Percentiles rank a stretch among this genome's conserved stretches.
These are phyloP conservation scores for Ceratocystis papillata DNA, from an alignment of 2,329 filamentous ascomycete species.

Conservation along the genomic window DNA sequence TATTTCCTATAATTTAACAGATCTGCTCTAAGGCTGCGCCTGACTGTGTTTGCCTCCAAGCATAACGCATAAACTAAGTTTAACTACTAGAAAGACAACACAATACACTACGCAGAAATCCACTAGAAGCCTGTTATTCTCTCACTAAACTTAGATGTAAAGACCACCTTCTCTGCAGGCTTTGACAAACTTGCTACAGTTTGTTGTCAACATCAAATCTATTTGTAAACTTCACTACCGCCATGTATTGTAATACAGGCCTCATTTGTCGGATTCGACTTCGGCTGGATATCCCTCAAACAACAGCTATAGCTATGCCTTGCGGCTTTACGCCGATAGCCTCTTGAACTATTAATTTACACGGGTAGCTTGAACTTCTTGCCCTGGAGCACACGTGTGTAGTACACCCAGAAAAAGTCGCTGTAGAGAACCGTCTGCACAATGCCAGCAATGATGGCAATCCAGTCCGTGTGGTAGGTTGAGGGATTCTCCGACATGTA, in stretches of 20 bases:
- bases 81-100: background rate
- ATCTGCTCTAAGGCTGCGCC: too few species aligned
- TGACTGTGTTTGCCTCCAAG: too few species aligned
- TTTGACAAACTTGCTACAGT: background rate
- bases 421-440: slow-evolving; percentile 93
- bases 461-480: slow-evolving; percentile 62
- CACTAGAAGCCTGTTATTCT: background rate
- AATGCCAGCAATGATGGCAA: slow-evolving; percentile 78
- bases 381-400: slow-evolving; percentile 85
- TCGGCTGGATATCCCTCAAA: background rate
- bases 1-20: too few species aligned
- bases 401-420: slow-evolving; percentile 99
- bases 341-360: slow-evolving; percentile 35
- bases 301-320: background rate
- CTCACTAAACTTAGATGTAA: background rate
- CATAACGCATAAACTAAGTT: background rate
- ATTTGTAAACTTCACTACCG: background rate
- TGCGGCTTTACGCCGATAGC: background rate
- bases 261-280: background rate
- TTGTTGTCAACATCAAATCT: background rate
- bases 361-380: slow-evolving; percentile 82
- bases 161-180: background rate
- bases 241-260: background rate
- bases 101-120: background rate
- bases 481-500: slow-evolving; percentile 59